These are phyloP conservation scores for Purshia tridentata DNA, from an alignment of 306 rosid genomes.

Conservation along the genomic window DNA sequence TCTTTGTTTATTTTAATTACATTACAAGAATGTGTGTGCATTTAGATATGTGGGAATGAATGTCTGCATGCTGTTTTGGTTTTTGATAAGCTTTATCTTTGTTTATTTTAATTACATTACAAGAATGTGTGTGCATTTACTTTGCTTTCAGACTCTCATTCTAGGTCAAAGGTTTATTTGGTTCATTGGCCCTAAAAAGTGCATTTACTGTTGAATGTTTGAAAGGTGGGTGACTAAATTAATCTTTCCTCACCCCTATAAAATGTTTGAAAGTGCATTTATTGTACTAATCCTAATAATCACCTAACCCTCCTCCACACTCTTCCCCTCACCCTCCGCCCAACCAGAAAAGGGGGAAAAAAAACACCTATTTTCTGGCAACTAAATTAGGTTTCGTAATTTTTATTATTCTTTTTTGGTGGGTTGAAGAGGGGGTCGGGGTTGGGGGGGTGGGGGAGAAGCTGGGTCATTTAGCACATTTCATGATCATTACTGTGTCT, in stretches of 20 bases:
- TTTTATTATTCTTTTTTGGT: not conserved
- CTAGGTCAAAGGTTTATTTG: slow-evolving; percentile 1
- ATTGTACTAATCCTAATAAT: not conserved
- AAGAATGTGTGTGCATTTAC: not conserved
- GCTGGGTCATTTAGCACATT: not conserved
- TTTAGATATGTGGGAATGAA: not conserved
- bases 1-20: not conserved
- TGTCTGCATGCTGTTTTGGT: slow-evolving; percentile 1
- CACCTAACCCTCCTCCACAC: not conserved
- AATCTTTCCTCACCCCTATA: not conserved
- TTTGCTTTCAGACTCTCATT: slow-evolving; percentile 1
- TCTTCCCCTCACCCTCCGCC: not conserved
- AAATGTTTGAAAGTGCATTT: too few relatives aligned
- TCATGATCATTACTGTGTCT: slow-evolving; percentile 2
- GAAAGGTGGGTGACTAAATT: not conserved
- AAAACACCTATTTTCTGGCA: not conserved
- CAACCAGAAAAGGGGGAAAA: not conserved
- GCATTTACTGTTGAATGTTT: not conserved
- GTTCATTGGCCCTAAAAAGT: not conserved
- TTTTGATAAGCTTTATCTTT: slow-evolving; percentile 1
- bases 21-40: too few relatives aligned
- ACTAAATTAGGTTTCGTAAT: not conserved
- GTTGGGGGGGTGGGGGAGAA: not conserved
- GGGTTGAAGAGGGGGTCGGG: too few relatives aligned
- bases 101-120: not conserved